Evolutionary conservation across 139 green algal species (phyloP).

Genomic region (Coelastrella sp.): DNA sequence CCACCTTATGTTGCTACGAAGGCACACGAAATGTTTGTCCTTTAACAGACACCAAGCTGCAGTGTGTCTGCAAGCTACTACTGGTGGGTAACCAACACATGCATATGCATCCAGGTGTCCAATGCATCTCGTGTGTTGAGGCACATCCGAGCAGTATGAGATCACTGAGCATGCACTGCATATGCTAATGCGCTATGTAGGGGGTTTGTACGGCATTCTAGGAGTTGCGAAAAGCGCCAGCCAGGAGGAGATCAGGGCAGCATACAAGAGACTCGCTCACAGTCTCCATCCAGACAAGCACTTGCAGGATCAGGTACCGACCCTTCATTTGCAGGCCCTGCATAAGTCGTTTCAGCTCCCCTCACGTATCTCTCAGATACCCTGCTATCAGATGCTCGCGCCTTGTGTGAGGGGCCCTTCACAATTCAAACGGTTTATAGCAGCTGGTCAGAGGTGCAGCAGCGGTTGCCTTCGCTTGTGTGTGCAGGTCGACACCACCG

Average conservation of each 20-base stretch:
- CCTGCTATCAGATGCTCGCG: too few species aligned
- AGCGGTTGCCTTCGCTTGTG: background rate
- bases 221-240: background rate
- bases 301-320: background rate
- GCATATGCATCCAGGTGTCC: too few species aligned
- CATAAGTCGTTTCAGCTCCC: background rate
- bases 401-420: too few species aligned
- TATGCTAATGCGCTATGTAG: background rate
- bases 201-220: conserved; percentile 11
- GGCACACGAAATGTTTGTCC: too few species aligned
- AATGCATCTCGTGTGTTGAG: too few species aligned
- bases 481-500: conserved; percentile 37
- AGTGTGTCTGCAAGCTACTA: too few species aligned
- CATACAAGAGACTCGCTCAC: conserved; percentile 22
- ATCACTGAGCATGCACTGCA: background rate
- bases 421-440: too few species aligned
- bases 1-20: too few species aligned
- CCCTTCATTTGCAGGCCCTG: background rate
- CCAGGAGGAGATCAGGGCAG: conserved; percentile 25
- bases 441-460: background rate
- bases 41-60: too few species aligned
- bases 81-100: too few species aligned
- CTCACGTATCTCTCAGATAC: background rate
- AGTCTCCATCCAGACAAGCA: conserved; percentile 37
- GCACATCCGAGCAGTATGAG: too few species aligned